Evolutionary conservation across 345 rosid species (phyloP).

Genomic region (Chamaenerion angustifolium): DNA sequence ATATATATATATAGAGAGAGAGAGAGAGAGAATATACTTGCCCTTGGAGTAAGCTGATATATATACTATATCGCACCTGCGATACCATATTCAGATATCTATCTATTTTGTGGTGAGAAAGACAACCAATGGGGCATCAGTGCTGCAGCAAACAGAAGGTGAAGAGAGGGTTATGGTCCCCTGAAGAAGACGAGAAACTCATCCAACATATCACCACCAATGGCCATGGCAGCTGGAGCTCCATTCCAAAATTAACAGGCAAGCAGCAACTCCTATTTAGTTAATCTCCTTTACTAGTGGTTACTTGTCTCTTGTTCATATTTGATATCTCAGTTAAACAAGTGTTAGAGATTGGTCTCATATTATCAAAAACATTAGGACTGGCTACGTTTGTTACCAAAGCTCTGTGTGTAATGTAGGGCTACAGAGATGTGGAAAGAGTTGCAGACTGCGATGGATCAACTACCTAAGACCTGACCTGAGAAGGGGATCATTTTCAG

Average conservation of each 20-base stretch:
- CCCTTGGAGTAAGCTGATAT: too few relatives aligned
- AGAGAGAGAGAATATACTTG: too few relatives aligned
- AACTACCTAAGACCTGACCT: conserved; percentile 56
- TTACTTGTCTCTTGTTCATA: too few relatives aligned
- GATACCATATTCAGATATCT: too few relatives aligned
- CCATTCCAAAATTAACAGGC: conserved; percentile 49
- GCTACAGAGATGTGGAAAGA: conserved; percentile 52
- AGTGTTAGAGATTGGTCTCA: too few relatives aligned
- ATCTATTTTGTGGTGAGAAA: too few relatives aligned
- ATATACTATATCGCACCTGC: too few relatives aligned
- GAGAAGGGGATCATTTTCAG: conserved; percentile 36
- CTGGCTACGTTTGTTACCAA: too few relatives aligned
- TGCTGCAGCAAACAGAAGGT: conserved; percentile 57
- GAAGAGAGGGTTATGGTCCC: conserved; percentile 58
- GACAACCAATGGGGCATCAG: conserved; percentile 30
- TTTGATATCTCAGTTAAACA: too few relatives aligned
- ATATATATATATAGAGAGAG: neutral
- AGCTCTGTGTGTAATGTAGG: conserved; percentile 21
- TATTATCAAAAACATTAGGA: too few relatives aligned
- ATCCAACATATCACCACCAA: conserved; percentile 23
- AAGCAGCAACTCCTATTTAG: neutral
- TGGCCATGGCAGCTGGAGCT: conserved; percentile 52
- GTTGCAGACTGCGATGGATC: conserved; percentile 56
- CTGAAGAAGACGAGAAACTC: conserved; percentile 59
- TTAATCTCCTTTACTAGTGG: too few relatives aligned